Percentiles rank a stretch among this genome's conserved stretches.
phyloP scores from a whole-genome alignment of 164 flowering plant genomes.

The Chimonanthus salicifolius region DNA sequence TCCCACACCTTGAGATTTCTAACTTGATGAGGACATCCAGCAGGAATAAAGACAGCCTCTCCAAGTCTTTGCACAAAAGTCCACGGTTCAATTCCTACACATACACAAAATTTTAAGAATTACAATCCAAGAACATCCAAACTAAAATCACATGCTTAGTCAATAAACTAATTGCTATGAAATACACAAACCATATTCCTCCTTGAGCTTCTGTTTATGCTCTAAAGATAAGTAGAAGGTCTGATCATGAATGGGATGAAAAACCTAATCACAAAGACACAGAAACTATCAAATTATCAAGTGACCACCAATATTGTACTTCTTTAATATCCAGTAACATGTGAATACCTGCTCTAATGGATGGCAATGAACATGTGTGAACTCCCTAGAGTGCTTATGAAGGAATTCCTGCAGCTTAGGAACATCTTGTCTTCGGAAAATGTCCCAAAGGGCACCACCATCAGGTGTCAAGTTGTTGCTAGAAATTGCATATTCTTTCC shows the following conservation, averaged over 20 bases:
- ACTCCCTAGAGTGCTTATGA: constrained; percentile 17
- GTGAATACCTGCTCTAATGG: constrained; percentile 25
- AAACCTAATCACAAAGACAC: constrained; percentile 24
- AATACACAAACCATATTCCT: constrained; percentile 40
- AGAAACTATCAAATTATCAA: constrained; percentile 19
- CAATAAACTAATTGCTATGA: background rate
- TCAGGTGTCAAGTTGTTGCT: constrained; percentile 8
- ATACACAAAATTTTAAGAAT: background rate
- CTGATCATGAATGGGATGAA: constrained; percentile 50
- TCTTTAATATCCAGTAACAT: constrained; percentile 1
- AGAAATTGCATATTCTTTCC: background rate
- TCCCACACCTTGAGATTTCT: constrained; percentile 39
- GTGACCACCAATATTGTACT: background rate
- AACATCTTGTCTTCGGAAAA: constrained; percentile 63
- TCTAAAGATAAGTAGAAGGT: constrained; percentile 28
- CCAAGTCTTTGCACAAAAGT: constrained; percentile 50
- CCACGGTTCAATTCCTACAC: constrained; percentile 51
- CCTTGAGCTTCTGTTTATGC: constrained; percentile 46
- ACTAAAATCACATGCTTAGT: background rate
- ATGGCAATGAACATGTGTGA: constrained; percentile 16
- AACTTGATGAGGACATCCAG: constrained; percentile 66
- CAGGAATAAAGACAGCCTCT: constrained; percentile 58
- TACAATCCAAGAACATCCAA: background rate
- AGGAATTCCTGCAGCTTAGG: constrained; percentile 33
- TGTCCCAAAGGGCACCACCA: constrained; percentile 81